phyloP scores from a whole-genome alignment of 192 early-diverging fungal genomes.

The Coemansia sp. region DNA sequence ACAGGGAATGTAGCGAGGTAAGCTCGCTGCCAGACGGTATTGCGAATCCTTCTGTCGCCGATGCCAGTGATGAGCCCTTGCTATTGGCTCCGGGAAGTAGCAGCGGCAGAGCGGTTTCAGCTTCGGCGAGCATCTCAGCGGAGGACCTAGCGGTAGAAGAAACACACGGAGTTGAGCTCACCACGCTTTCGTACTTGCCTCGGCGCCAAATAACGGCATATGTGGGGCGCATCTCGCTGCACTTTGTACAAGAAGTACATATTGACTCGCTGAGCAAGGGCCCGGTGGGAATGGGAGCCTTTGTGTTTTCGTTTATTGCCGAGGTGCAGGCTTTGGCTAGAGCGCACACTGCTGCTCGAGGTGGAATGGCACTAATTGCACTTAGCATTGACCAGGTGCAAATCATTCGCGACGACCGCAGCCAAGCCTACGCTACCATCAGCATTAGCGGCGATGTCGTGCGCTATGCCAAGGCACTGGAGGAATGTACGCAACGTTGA shows the following conservation, averaged over 20 bases:
- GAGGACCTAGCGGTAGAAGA: conserved; percentile 5
- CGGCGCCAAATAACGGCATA: conserved; percentile 53
- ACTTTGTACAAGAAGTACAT: conserved; percentile 76
- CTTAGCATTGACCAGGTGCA: conserved; percentile 66
- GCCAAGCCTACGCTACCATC: conserved; percentile 70
- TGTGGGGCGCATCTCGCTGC: conserved; percentile 72
- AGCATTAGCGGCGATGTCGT: conserved; percentile 36
- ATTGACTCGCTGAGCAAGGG: conserved; percentile 33
- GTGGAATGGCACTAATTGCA: conserved; percentile 73
- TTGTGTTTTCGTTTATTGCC: conserved; percentile 66
- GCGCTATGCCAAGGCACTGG: conserved; percentile 1
- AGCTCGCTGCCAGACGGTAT: neutral
- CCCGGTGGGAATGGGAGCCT: conserved; percentile 70
- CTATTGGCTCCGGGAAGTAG: neutral
- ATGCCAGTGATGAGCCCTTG: conserved; percentile 3
- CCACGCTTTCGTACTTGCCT: conserved; percentile 68
- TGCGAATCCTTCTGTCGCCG: neutral
- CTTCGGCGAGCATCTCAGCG: neutral
- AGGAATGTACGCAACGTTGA: neutral
- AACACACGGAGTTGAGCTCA: conserved; percentile 61
- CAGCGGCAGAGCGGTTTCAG: neutral
- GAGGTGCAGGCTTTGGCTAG: conserved; percentile 67
- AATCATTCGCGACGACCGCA: conserved; percentile 68
- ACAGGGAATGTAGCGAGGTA: neutral
- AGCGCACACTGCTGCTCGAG: conserved; percentile 68